These are phyloP conservation scores for Lumnitzera racemosa DNA, from an alignment of 345 rosid genomes.

Conservation along the genomic window DNA sequence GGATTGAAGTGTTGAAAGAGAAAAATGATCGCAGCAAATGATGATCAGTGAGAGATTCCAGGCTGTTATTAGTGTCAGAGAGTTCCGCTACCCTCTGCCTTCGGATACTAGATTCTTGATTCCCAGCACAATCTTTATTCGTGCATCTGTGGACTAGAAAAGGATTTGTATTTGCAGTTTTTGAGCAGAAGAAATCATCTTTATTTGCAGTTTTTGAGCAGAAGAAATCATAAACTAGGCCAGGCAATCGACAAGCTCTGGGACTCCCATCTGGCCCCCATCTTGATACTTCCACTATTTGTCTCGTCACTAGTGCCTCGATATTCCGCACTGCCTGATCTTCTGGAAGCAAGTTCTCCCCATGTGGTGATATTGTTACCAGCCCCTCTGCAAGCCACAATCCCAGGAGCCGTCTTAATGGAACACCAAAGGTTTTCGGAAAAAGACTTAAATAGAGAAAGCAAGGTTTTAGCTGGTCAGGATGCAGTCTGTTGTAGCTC, in stretches of 20 bases:
- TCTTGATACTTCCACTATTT: conserved; percentile 16
- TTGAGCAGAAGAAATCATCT: conserved; percentile 8
- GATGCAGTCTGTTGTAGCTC: conserved; percentile 3
- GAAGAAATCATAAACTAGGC: conserved; percentile 9
- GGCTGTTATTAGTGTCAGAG: background rate
- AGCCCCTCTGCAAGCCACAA: too few species aligned
- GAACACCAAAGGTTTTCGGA: conserved; percentile 3
- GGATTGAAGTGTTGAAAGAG: conserved; percentile 3
- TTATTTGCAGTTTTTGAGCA: background rate
- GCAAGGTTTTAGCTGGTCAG: conserved; percentile 11
- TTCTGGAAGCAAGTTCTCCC: background rate
- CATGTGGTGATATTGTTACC: background rate
- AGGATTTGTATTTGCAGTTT: background rate
- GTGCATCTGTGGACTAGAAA: conserved; percentile 5
- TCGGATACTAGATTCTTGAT: background rate
- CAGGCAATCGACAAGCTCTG: conserved; percentile 12
- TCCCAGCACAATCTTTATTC: too few species aligned
- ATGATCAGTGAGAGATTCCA: background rate
- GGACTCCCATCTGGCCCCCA: conserved; percentile 27
- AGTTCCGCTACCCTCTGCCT: conserved; percentile 22
- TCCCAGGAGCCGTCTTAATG: conserved; percentile 27
- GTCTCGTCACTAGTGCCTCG: conserved; percentile 9
- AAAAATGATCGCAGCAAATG: conserved; percentile 17
- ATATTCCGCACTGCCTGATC: conserved; percentile 7
- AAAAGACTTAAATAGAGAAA: conserved; percentile 30